These are phyloP conservation scores for Coemansia sp. DNA, from an alignment of 192 early-diverging fungal species.

Conservation along the genomic window DNA sequence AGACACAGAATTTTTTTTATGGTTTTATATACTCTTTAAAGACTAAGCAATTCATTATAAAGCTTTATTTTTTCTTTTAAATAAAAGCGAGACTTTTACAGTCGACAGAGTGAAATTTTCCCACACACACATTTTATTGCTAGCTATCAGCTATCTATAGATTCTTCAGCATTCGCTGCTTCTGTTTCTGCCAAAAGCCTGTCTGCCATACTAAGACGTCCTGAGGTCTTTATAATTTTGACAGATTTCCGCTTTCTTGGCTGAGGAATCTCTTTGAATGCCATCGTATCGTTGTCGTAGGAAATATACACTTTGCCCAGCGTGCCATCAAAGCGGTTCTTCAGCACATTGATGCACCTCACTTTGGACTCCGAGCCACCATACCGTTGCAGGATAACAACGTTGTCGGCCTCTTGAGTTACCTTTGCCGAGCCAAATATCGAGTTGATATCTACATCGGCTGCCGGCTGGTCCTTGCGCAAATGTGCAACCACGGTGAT, in stretches of 20 bases:
- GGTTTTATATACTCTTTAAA: background rate
- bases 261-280: slow-evolving; percentile 40
- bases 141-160: background rate
- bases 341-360: slow-evolving; percentile 61
- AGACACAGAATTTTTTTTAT: too few relatives aligned
- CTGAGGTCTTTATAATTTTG: slow-evolving; percentile 27
- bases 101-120: too few relatives aligned
- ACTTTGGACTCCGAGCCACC: slow-evolving; percentile 38
- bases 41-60: background rate
- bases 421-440: slow-evolving; percentile 73
- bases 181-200: slow-evolving; percentile 22
- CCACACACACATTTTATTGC: too few relatives aligned
- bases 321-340: slow-evolving; percentile 73
- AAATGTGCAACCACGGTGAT: slow-evolving; percentile 71
- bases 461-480: slow-evolving; percentile 60
- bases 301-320: slow-evolving; percentile 57
- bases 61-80: background rate
- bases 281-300: slow-evolving; percentile 34
- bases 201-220: slow-evolving; percentile 36
- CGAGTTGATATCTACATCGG: slow-evolving; percentile 63
- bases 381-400: slow-evolving; percentile 62
- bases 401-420: slow-evolving; percentile 76
- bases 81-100: too few relatives aligned
- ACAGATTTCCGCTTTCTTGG: slow-evolving; percentile 40
- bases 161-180: background rate